Evolutionary conservation across 129 eudicot species (phyloP).

Genomic region (Gnaphalium uliginosum): DNA sequence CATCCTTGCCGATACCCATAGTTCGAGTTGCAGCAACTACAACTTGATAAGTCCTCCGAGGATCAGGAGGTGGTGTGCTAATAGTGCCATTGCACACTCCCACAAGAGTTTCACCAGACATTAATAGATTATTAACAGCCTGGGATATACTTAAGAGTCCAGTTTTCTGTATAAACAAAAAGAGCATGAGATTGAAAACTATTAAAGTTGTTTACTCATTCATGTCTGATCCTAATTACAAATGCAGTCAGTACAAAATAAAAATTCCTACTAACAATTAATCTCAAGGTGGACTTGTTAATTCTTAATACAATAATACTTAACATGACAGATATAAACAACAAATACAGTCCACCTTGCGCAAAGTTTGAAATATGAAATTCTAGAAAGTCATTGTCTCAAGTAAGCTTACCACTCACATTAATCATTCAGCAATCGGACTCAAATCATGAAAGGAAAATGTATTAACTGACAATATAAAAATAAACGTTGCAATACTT

Average conservation of each 20-base stretch:
- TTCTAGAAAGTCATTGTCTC: background rate
- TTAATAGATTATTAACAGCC: constrained; percentile 30
- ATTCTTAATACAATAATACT: constrained; percentile 1
- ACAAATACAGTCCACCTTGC: constrained; percentile 2
- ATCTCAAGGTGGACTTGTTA: background rate
- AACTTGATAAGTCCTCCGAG: constrained; percentile 75
- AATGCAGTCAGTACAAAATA: background rate
- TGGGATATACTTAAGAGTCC: constrained; percentile 9
- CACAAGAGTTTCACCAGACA: constrained; percentile 48
- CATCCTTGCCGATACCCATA: constrained; percentile 92
- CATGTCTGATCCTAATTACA: background rate
- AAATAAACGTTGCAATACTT: background rate
- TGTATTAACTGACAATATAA: background rate
- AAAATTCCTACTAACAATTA: background rate
- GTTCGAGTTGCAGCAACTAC: constrained; percentile 82
- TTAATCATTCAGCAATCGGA: background rate
- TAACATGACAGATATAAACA: background rate
- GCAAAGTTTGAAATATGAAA: background rate
- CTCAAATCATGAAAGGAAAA: background rate
- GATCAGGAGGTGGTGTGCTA: constrained; percentile 35
- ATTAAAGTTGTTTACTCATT: constrained; percentile 7
- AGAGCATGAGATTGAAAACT: background rate
- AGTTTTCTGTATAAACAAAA: constrained; percentile 13
- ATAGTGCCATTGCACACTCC: constrained; percentile 43
- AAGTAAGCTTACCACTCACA: background rate